Evolutionary conservation across 306 rosid species (phyloP).

Genomic region (Aeschynomene evenia): DNA sequence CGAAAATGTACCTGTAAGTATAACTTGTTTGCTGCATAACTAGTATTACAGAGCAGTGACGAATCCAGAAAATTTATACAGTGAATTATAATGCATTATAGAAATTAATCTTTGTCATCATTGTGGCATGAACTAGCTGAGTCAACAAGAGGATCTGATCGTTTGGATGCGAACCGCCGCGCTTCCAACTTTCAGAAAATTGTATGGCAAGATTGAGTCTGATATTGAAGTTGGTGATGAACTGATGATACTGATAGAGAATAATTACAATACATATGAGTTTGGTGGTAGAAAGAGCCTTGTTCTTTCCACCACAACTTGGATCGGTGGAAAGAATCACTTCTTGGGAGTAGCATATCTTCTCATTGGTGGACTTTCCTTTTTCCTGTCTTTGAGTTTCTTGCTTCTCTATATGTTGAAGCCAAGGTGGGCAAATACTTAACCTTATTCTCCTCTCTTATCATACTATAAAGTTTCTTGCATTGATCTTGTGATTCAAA

Average conservation of each 20-base stretch:
- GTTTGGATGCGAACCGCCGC: constrained; percentile 98
- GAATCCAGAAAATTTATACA: too few relatives aligned
- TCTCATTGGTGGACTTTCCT: constrained; percentile 57
- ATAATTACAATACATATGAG: constrained; percentile 80
- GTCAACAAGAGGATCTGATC: constrained; percentile 84
- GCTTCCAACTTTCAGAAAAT: constrained; percentile 74
- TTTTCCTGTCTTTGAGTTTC: constrained; percentile 65
- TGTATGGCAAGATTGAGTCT: constrained; percentile 73
- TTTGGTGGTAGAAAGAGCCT: constrained; percentile 72
- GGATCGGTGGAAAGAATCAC: constrained; percentile 90
- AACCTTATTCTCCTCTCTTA: constrained; percentile 13
- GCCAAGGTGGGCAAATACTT: constrained; percentile 66
- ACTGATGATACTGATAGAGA: constrained; percentile 54
- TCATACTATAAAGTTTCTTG: constrained; percentile 13
- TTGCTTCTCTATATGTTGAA: constrained; percentile 57
- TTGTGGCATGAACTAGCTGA: constrained; percentile 59
- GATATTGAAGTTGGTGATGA: constrained; percentile 68
- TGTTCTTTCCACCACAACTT: constrained; percentile 82
- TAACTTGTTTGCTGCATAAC: not conserved
- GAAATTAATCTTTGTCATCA: constrained; percentile 20
- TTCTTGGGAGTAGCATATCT: constrained; percentile 70
- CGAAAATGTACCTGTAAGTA: constrained; percentile 66
- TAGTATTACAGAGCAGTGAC: not conserved
- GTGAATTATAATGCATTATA: too few relatives aligned
- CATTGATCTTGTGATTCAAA: not conserved